A percentile compares a stretch with the other conserved stretches of the same genome.
Conservation (phyloP, 2,329 filamentous ascomycete species). For the Fusarium sp. region DNA sequence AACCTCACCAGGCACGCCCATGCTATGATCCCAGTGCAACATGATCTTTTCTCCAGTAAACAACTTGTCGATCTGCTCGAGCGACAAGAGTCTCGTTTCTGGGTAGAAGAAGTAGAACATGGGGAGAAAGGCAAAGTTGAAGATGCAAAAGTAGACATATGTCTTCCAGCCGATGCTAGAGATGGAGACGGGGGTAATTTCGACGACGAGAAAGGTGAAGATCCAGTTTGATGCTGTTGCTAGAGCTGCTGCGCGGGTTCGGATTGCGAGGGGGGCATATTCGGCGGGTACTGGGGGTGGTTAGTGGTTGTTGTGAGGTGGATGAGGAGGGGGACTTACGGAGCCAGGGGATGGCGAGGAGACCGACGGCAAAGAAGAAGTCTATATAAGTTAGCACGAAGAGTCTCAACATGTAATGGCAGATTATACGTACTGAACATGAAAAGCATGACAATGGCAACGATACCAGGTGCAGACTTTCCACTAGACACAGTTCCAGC, state of each 20-base stretch:
- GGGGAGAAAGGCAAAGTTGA: conserved; percentile 53
- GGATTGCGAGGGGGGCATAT: conserved; percentile 53
- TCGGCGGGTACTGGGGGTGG: conserved; percentile 51
- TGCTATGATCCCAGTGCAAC: conserved; percentile 46
- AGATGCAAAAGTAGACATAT: conserved; percentile 52
- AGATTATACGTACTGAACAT: conserved; percentile 45
- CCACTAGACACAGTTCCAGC: conserved; percentile 55
- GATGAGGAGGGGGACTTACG: conserved; percentile 23
- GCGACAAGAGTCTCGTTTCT: conserved; percentile 58
- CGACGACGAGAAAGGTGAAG: conserved; percentile 51
- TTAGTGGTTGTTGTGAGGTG: conserved; percentile 5
- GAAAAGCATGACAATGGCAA: conserved; percentile 57
- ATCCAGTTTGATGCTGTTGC: conserved; percentile 53
- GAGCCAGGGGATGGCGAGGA: conserved; percentile 53
- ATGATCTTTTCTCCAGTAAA: conserved; percentile 48
- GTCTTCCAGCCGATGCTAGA: conserved; percentile 50
- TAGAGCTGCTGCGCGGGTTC: conserved; percentile 51
- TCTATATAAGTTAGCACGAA: conserved; percentile 27
- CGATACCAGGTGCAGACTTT: conserved; percentile 51
- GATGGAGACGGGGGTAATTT: conserved; percentile 52
- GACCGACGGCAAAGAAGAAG: conserved; percentile 54
- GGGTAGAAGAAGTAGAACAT: conserved; percentile 61
- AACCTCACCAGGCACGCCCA: conserved; percentile 45
- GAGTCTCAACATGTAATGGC: not conserved
- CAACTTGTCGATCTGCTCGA: conserved; percentile 60